Evolutionary conservation across 2,329 filamentous ascomycete genomes (phyloP).

Genomic region (Cadophora luteo-olivacea): DNA sequence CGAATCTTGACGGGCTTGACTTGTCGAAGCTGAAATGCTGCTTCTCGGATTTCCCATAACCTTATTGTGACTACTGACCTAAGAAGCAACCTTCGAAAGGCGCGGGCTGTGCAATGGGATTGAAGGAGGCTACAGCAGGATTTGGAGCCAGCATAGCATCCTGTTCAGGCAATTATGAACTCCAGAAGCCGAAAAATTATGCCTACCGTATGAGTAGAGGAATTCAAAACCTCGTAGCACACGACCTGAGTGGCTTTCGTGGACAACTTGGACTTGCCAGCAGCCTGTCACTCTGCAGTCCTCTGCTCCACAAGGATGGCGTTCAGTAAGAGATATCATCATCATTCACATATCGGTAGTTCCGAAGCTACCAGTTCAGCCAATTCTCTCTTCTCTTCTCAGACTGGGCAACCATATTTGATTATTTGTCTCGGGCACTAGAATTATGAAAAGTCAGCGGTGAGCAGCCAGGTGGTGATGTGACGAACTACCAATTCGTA

Average conservation of each 20-base stretch:
- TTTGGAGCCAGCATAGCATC: background rate
- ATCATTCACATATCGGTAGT: background rate
- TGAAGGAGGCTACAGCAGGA: background rate
- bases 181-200: background rate
- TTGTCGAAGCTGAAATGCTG: slow-evolving; percentile 10
- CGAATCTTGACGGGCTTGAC: slow-evolving; percentile 4
- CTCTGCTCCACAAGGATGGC: background rate
- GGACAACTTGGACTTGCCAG: too few species aligned
- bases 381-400: background rate
- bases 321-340: background rate
- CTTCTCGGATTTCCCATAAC: background rate
- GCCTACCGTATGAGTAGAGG: background rate
- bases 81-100: background rate
- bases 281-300: background rate
- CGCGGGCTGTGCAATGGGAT: background rate
- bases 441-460: background rate
- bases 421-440: background rate
- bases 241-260: background rate
- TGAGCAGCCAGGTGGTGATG: background rate
- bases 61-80: slow-evolving; percentile 8
- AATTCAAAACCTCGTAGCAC: background rate
- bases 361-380: background rate
- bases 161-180: background rate
- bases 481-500: background rate
- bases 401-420: background rate